Evolutionary conservation across 768 basidiomycete genomes (phyloP), one percentile per base, ranked within the genome.

Genomic region (Rhodosporidiobolus odoratus): DNA sequence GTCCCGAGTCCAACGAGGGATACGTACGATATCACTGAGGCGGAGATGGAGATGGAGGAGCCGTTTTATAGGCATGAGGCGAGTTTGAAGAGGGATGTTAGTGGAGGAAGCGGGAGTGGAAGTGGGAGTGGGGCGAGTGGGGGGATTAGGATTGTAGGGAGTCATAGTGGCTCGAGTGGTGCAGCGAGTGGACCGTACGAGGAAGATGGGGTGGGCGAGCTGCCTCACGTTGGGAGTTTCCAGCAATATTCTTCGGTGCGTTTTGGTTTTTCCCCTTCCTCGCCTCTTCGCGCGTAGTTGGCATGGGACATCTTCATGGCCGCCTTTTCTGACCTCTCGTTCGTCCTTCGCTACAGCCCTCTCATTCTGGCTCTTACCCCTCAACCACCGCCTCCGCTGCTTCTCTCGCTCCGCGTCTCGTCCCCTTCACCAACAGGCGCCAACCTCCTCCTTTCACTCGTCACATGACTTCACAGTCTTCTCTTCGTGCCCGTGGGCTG

Each of bases 91-190:
- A 30, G 60, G 15, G 60, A 48, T 25, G 34, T n/a, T 12, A 50
- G 45, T 43, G 45, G 60, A 27, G 41, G 45, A 7, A 48, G 43
- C 43, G 25, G 12, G 3, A 32, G 40, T 38, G n/a, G 52, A 1
- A 30, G 34, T 4, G 38, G 3, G 27, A 65, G 63, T 38, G 65
- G 50, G 1, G 37, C 10, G 23, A 43, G 21, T 21, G 43, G 25
- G 25, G 71, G 56, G 30, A 74, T 74, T 37, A 57, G 73, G 21
- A 40, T 70, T 15, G 73, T 74, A 47, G 68, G 54, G 1, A 54
- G 62, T 23, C 63, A 58, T 16, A 66, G 64, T 3, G 64, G 52
- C 4, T 66, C 62, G 12, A 59, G 21, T 8, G 41, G 45, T 15
- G n/a, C n/a, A n/a, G n/a, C n/a, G n/a, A n/a, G n/a, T n/a, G n/a